Evolutionary conservation across 192 early-diverging fungal genomes (phyloP).

Genomic region (Podila epicladia): DNA sequence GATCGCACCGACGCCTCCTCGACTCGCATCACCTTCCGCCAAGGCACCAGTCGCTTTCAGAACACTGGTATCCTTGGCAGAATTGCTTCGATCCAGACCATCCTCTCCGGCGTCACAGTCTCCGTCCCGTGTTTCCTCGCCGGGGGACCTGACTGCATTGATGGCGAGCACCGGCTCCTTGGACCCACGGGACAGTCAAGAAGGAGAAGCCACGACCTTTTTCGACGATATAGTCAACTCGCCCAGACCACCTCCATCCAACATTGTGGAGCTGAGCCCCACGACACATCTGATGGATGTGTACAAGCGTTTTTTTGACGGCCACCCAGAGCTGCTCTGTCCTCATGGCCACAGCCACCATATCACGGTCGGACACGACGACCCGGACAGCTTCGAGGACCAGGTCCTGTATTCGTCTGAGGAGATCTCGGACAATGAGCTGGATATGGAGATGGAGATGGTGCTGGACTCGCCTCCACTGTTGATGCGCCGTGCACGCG

Average conservation of each 20-base stretch:
- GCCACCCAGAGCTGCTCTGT: background rate
- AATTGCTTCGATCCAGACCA: background rate
- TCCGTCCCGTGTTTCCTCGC: background rate
- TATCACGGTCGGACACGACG: background rate
- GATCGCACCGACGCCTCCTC: too few species aligned
- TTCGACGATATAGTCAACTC: conserved; percentile 8
- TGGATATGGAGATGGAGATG: conserved; percentile 3
- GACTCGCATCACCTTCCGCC: too few species aligned
- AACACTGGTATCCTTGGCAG: background rate
- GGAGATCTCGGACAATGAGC: background rate
- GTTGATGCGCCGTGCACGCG: background rate
- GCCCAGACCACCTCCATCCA: background rate
- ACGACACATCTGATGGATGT: background rate
- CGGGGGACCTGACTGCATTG: background rate
- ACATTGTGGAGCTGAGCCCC: background rate
- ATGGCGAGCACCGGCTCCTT: background rate
- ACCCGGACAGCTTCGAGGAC: background rate
- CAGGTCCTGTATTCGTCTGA: background rate
- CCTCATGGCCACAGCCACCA: background rate
- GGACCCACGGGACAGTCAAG: background rate
- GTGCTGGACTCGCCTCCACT: background rate
- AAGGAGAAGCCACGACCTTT: conserved; percentile 2
- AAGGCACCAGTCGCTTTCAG: background rate
- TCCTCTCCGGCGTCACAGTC: background rate
- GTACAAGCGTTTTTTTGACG: conserved; percentile 5